Evolutionary conservation across 441 rosid genomes (phyloP).

Genomic region (Erodium trifolium): DNA sequence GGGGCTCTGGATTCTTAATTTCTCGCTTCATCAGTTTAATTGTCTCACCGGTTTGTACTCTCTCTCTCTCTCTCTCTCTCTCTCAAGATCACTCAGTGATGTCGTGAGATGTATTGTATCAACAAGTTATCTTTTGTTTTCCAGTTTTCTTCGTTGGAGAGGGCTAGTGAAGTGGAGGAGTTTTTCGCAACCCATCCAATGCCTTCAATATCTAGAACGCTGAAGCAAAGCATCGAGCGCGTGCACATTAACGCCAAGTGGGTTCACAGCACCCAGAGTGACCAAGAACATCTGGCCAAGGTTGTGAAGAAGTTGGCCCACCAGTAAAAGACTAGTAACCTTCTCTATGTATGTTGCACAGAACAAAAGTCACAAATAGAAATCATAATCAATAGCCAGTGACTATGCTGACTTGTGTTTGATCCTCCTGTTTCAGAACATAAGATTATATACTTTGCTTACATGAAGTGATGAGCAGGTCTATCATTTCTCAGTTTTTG

Average conservation of each 20-base stretch:
- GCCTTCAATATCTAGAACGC: conserved; percentile 67
- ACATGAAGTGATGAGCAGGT: too few relatives aligned
- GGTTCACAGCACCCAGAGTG: conserved; percentile 61
- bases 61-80: conserved; percentile 14
- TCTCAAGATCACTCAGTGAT: background rate
- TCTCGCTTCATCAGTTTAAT: conserved; percentile 56
- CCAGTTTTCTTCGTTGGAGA: conserved; percentile 79
- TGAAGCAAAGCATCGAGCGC: conserved; percentile 87
- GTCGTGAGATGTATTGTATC: too few relatives aligned
- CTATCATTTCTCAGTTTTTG: too few relatives aligned
- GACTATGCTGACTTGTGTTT: too few relatives aligned
- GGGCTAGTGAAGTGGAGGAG: conserved; percentile 69
- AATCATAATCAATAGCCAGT: too few relatives aligned
- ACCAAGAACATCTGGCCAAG: conserved; percentile 41
- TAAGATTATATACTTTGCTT: too few relatives aligned
- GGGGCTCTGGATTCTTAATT: conserved; percentile 69
- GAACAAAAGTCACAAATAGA: too few relatives aligned
- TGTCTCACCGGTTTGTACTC: conserved; percentile 66
- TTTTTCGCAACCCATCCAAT: conserved; percentile 53
- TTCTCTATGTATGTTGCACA: too few relatives aligned
- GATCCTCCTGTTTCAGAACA: too few relatives aligned
- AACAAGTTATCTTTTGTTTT: background rate
- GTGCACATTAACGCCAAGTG: conserved; percentile 70
- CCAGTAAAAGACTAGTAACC: conserved; percentile 31
- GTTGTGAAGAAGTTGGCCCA: conserved; percentile 44